Percentiles rank a stretch among this genome's conserved stretches.
Conservation (phyloP, 2,329 filamentous ascomycete species). For the Ophidiomyces ophidiicola region DNA sequence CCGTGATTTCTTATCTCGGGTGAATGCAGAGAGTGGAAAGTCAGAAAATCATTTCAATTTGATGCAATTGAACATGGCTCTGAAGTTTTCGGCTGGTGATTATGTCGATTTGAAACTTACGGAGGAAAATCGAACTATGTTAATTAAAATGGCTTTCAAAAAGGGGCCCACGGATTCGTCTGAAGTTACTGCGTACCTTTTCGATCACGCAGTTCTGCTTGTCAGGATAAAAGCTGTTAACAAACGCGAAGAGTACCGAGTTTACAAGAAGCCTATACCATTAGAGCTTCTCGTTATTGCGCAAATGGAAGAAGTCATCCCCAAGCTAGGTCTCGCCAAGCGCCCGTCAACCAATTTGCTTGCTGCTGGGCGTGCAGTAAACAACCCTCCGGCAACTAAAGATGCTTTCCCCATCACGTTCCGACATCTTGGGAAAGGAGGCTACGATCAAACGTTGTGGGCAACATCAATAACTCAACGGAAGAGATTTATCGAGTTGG, state of each 20-base stretch:
- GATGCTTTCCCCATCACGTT: constrained; percentile 94
- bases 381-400: constrained; percentile 41
- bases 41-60: constrained; percentile 96
- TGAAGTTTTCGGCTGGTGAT: constrained; percentile 82
- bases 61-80: constrained; percentile 76
- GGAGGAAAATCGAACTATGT: constrained; percentile 80
- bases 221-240: constrained; percentile 84
- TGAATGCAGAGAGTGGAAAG: constrained; percentile 92
- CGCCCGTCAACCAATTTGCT: constrained; percentile 79
- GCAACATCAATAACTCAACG: constrained; percentile 73
- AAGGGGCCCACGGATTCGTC: constrained; percentile 78
- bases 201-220: constrained; percentile 87
- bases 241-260: constrained; percentile 87
- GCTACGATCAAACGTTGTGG: constrained; percentile 83
- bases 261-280: constrained; percentile 90
- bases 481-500: constrained; percentile 94
- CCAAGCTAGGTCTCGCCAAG: constrained; percentile 66
- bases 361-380: constrained; percentile 44
- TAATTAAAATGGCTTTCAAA: constrained; percentile 90
- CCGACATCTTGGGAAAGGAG: constrained; percentile 86
- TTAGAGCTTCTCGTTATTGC: constrained; percentile 84
- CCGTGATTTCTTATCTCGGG: constrained; percentile 70
- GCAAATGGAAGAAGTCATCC: constrained; percentile 94
- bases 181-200: constrained; percentile 88
- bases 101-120: constrained; percentile 88